Evolutionary conservation across 495 filamentous ascomycete species (phyloP).

Genomic region (Rhizodiscina lignyota): DNA sequence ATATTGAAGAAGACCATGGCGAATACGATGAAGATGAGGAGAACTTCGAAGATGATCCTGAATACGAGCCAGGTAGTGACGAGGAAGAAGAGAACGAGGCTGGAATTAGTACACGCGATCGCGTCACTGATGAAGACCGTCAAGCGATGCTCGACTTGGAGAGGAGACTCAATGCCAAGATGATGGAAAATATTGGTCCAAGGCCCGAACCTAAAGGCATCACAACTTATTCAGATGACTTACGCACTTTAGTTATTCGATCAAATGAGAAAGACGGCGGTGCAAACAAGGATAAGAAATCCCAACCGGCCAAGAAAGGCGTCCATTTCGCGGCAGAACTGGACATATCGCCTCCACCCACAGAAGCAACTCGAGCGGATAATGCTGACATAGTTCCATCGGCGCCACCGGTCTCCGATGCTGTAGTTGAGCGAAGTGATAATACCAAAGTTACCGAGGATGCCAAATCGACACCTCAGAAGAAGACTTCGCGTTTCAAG

Average conservation of each 20-base stretch:
- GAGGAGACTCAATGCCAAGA: slow-evolving; percentile 17
- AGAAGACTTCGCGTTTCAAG: too few relatives aligned
- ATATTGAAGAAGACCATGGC: slow-evolving; percentile 53
- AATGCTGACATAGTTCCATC: not conserved
- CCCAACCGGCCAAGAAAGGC: slow-evolving; percentile 39
- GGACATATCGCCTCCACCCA: slow-evolving; percentile 43
- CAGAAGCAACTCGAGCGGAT: not conserved
- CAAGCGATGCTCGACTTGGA: slow-evolving; percentile 26
- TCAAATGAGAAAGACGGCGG: slow-evolving; percentile 7
- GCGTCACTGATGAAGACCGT: slow-evolving; percentile 55
- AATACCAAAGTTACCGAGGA: too few relatives aligned
- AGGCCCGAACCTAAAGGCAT: slow-evolving; percentile 6
- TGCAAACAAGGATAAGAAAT: too few relatives aligned
- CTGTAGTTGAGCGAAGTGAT: not conserved
- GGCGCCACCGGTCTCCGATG: not conserved
- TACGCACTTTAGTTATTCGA: slow-evolving; percentile 11
- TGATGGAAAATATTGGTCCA: slow-evolving; percentile 23
- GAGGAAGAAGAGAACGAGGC: slow-evolving; percentile 45
- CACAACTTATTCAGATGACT: slow-evolving; percentile 9
- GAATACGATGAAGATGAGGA: slow-evolving; percentile 25
- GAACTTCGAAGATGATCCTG: slow-evolving; percentile 30
- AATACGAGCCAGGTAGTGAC: slow-evolving; percentile 29
- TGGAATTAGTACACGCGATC: slow-evolving; percentile 45
- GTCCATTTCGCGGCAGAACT: slow-evolving; percentile 61
- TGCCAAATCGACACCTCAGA: too few relatives aligned